Percentiles rank a stretch among this genome's conserved stretches.
phyloP scores from a whole-genome alignment of 1,284 basidiomycete genomes.

The Boletellus deceptivus region DNA sequence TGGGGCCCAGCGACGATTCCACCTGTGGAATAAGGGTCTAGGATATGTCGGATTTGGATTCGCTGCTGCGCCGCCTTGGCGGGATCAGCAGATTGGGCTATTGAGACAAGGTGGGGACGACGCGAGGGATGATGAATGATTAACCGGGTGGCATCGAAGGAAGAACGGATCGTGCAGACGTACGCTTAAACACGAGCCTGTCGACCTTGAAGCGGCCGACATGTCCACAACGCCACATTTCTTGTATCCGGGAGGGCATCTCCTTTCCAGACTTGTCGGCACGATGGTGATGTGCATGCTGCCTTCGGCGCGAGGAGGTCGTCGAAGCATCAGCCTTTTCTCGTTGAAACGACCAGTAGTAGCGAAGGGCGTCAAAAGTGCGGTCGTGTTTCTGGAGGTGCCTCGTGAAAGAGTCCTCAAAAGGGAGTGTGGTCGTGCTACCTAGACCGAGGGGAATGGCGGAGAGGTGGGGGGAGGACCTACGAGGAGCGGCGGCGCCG shows the following conservation, averaged over 20 bases:
- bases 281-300: slow-evolving; percentile 10
- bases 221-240: slow-evolving; percentile 66
- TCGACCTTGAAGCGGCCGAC: slow-evolving; percentile 66
- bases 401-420: slow-evolving; percentile 60
- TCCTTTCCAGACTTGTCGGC: slow-evolving; percentile 29
- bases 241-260: slow-evolving; percentile 54
- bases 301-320: slow-evolving; percentile 19
- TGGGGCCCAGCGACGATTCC: slow-evolving; percentile 54
- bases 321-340: slow-evolving; percentile 46
- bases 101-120: neutral
- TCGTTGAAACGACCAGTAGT: slow-evolving; percentile 62
- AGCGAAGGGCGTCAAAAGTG: slow-evolving; percentile 43
- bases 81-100: slow-evolving; percentile 44
- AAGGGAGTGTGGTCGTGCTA: slow-evolving; percentile 49
- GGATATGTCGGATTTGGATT: slow-evolving; percentile 56
- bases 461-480: slow-evolving; percentile 17
- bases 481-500: slow-evolving; percentile 8
- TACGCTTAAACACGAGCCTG: slow-evolving; percentile 47
- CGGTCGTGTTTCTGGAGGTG: slow-evolving; percentile 50
- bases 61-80: slow-evolving; percentile 64
- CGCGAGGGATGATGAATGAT: slow-evolving; percentile 1
- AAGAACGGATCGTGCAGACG: slow-evolving; percentile 23
- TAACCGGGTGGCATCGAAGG: neutral
- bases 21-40: slow-evolving; percentile 41
- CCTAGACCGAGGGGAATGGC: slow-evolving; percentile 40